Evolutionary conservation across 1,284 basidiomycete species (phyloP), one percentile per base, ranked within the genome.

Genomic region (Thecaphora thlaspeos): DNA sequence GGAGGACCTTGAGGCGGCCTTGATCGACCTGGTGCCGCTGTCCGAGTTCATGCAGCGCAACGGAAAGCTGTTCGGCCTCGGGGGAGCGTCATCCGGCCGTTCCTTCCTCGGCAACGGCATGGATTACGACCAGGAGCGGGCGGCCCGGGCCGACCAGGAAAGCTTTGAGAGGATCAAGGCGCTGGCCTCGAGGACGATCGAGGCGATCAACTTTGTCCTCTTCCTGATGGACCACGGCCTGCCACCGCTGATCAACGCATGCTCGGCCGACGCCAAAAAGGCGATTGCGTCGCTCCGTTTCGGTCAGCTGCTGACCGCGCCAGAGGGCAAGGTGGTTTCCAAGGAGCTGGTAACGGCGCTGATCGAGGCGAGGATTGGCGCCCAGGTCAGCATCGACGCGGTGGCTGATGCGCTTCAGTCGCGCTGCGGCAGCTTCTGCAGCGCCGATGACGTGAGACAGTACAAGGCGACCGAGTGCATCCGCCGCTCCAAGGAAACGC

Each of bases 381-480:
- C 94, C 73, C 91, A 96, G 77, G 88, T 92, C 45, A 91, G 90
- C 71, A 92, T 94, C 75, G 95, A 99, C 79, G 90, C 90, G 3
- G 89, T 99, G 71, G 94, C 91, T 71, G 90, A 96, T 70, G 87
- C 91, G 48, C 81, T 98, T 30, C 94, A 98, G 77, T 87, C 89
- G 73, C 84, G 91, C 73, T 99, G 95, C 73, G 93, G 92, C 1
- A 90, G 90, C 18, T 98, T 98, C 83, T 97, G 93, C 79, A 93
- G 91, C 70, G 88, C 94, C 0, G 95, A 96, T 73, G 95, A 99
- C 80, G 95, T 98, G 40, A 89, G 96, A 82, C 81, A 96, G 44
- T 97, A 98, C 83, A 98, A 98, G 88, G 94, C 94, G 1, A 88
- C 91, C 75, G 95, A 99, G 80, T 90, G 88, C 67, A 84, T 96